Base-by-base conservation (phyloP, 1,139 yeast species). In the Blastobotrys illinoisensis region DNA sequence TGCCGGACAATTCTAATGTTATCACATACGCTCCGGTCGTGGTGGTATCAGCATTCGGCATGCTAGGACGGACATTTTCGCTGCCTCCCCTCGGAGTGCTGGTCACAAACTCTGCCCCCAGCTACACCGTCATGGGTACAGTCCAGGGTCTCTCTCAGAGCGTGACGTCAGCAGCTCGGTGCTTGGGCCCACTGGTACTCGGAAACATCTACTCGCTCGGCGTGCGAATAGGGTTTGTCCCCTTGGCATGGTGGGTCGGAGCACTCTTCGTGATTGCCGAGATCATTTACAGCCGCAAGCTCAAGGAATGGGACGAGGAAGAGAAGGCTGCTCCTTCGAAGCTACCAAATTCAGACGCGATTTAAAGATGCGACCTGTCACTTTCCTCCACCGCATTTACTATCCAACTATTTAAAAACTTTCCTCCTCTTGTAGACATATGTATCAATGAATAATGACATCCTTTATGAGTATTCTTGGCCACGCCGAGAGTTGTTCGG, bases 181-280 rank as follows among this genome's bases (percentile, higher is more conserved):
- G 78, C 56, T 52, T 80, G 1, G 86, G 83, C 1, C 88, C 88
- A 0, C 67, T 82, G 36, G 44, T 74, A 2, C 79, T 84, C 77
- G 88, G 88, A 5, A 61, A 52, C 70, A 65, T 59, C 59, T 83
- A 56, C 76, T 82, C 78, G 66, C 80, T 18, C 67, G 75, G 68
- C 67, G 76, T 55, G 74, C 78, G 60, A 63, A 61, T 46, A 20
- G 71, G 73, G 5, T 64, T 76, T 54, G 79, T 79, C 1, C 79
- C 80, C 64, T 60, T 81, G 4, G 76, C 83, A 1, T 83, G 86
- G 85, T 75, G 79, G 53, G 50, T 69, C 4, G 64, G 81, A 59
- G 71, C 80, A 1, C 55, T 71, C 1, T 58, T 70, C 11, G 64
- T 58, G 1, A 19, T 62, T n/a, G 48, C 54, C 1, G 69, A 65